Percentiles rank a stretch among this genome's conserved stretches.
Evolutionary conservation across 2,329 filamentous ascomycete genomes (phyloP).

Genomic region (Geosmithia putterillii): DNA sequence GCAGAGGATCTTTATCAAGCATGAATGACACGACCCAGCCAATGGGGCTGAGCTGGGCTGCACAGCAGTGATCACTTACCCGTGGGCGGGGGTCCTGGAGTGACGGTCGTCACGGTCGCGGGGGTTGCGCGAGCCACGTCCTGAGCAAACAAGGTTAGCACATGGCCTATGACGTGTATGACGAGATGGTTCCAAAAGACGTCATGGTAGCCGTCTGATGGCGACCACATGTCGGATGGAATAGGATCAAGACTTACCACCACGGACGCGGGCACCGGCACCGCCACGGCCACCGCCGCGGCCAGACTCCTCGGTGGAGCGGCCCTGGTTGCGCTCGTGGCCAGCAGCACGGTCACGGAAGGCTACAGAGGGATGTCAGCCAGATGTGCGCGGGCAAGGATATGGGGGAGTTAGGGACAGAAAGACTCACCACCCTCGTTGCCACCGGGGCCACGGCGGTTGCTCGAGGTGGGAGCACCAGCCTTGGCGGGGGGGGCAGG

Average conservation of each 20-base stretch:
- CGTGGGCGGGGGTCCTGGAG: slow-evolving; percentile 24
- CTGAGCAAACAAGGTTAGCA: slow-evolving; percentile 15
- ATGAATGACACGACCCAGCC: neutral
- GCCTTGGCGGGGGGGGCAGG: slow-evolving; percentile 49
- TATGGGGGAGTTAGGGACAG: neutral
- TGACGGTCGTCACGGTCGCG: slow-evolving; percentile 46
- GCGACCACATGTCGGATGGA: no score
- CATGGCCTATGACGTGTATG: neutral
- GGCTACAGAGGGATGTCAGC: slow-evolving; percentile 34
- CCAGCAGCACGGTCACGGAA: slow-evolving; percentile 84
- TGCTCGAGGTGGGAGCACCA: slow-evolving; percentile 29
- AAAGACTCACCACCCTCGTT: slow-evolving; percentile 71
- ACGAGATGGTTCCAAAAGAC: neutral
- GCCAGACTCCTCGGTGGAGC: slow-evolving; percentile 58
- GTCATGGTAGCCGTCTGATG: slow-evolving; percentile 1
- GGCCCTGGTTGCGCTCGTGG: slow-evolving; percentile 68
- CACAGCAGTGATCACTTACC: slow-evolving; percentile 24
- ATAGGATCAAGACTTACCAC: slow-evolving; percentile 31
- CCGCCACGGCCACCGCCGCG: slow-evolving; percentile 46
- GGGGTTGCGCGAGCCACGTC: slow-evolving; percentile 39
- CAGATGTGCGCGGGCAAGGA: neutral
- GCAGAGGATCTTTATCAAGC: slow-evolving; percentile 1
- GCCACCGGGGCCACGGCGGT: slow-evolving; percentile 52
- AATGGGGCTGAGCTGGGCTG: neutral
- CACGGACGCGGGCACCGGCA: slow-evolving; percentile 49